Percentiles rank a stretch among this genome's conserved stretches.
Evolutionary conservation across 495 filamentous ascomycete species (phyloP).

Genomic region (Daldinia caldariorum): DNA sequence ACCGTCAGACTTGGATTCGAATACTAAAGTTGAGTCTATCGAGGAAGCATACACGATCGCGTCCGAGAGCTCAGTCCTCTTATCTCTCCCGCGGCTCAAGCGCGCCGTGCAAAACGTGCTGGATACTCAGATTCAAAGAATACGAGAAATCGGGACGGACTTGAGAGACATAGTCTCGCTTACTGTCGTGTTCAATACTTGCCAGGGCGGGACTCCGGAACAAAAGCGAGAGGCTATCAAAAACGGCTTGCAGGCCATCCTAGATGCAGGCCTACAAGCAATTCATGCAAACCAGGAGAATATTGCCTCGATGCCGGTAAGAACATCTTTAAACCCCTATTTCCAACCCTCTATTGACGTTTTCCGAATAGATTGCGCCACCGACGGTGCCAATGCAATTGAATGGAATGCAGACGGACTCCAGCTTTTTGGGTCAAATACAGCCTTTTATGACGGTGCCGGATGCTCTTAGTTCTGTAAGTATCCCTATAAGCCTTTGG

Average conservation of each 20-base stretch:
- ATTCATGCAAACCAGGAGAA: slow-evolving; percentile 42
- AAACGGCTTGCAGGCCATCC: slow-evolving; percentile 41
- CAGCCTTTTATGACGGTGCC: slow-evolving; percentile 39
- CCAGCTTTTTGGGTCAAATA: slow-evolving; percentile 31
- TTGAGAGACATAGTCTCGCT: slow-evolving; percentile 50
- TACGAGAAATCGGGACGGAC: slow-evolving; percentile 47
- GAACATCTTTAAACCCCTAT: slow-evolving; percentile 1
- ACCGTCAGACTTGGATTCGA: slow-evolving; percentile 19
- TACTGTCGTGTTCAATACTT: slow-evolving; percentile 48
- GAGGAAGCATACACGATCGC: slow-evolving; percentile 36
- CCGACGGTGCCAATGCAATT: slow-evolving; percentile 29
- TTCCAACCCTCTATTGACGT: slow-evolving; percentile 10
- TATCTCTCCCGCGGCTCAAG: slow-evolving; percentile 46
- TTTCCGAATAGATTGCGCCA: slow-evolving; percentile 32
- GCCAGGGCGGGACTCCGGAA: slow-evolving; percentile 42
- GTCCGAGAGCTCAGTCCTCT: slow-evolving; percentile 42
- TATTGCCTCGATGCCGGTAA: slow-evolving; percentile 44
- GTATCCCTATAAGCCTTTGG: slow-evolving; percentile 3
- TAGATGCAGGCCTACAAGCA: slow-evolving; percentile 44
- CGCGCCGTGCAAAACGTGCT: slow-evolving; percentile 46
- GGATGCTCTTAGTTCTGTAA: slow-evolving; percentile 35
- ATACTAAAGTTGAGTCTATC: slow-evolving; percentile 29
- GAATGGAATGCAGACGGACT: slow-evolving; percentile 25
- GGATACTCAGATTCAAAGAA: slow-evolving; percentile 41
- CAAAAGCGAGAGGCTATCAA: slow-evolving; percentile 42